Evolutionary conservation across 306 rosid genomes (phyloP), one percentile per base, ranked within the genome.

Genomic region (Trichosanthes truncata): DNA sequence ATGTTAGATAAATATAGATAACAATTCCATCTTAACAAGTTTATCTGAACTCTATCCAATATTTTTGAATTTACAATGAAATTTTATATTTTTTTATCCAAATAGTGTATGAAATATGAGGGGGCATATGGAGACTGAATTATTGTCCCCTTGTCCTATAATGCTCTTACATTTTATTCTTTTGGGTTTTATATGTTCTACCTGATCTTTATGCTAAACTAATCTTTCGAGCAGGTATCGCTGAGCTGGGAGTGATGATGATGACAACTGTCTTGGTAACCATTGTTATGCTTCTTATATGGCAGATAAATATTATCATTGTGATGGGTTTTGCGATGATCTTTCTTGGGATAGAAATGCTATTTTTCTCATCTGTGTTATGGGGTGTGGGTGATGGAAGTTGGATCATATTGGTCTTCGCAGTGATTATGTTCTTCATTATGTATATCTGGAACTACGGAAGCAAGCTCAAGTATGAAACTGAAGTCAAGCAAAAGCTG

Each of bases 191-290:
- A 74, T 29, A 17, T 31, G 43, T 29, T 74, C 40, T 17, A 26
- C 41, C 48, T 74, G 56, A 74, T 31, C 36, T 84, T 80, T 48
- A 62, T 59, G 48, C 84, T 81, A 36, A 66, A 66, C 78, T 60
- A 52, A 74, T 69, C 56, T 53, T 81, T 80, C 69, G 87, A 84
- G 77, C 94, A 94, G 98, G 91, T 79, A 92, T 92, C 82, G 98
- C 98, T 80, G 98, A 94, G 92, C 84, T 94, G 84, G 98, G 98
- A 83, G 91, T 94, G 80, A 94, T 94, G 98, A 94, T 94, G 98
- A 94, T 90, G 98, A 92, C 98, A 23, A 92, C 98, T 48, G 78
- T 89, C 74, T 85, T 94, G 83, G 94, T 90, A 61, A 92, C 98
- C 82, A 87, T 94, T 79, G 98, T 94, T 67, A 94, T 94, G 98